Percentiles rank a stretch among this genome's conserved stretches.
Conservation (phyloP, 352 stramenopile genomes). For the Globisporangium paddicum region DNA sequence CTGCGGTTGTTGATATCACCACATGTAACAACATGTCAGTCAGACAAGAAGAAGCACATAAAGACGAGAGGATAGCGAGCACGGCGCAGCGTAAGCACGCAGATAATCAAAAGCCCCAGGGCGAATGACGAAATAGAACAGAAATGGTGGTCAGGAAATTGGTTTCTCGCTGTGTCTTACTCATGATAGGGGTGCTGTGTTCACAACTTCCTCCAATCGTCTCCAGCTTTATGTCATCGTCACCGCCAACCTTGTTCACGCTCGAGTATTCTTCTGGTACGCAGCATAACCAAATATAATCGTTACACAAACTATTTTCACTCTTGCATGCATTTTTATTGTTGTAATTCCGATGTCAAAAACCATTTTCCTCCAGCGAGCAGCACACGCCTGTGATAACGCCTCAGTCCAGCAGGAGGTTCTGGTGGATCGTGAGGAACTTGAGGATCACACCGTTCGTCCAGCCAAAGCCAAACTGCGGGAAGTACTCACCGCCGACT, state of each 20-base stretch:
- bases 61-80: not conserved
- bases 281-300: not conserved
- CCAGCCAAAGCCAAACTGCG: constrained; percentile 75
- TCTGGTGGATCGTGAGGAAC: constrained; percentile 76
- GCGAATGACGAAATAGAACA: constrained; percentile 2
- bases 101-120: not conserved
- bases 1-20: not conserved
- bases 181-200: no score
- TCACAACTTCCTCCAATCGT: not conserved
- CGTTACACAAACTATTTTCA: not conserved
- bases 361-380: not conserved
- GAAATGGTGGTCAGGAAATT: not conserved
- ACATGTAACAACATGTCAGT: not conserved
- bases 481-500: constrained; percentile 84
- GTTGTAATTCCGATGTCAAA: not conserved
- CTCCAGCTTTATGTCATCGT: no score
- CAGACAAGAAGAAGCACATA: not conserved
- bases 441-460: constrained; percentile 75
- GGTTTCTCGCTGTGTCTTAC: not conserved
- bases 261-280: no score
- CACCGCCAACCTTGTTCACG: no score
- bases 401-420: constrained; percentile 39
- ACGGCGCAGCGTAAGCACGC: not conserved
- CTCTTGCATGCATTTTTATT: not conserved
- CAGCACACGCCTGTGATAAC: not conserved